Evolutionary conservation across 2,329 filamentous ascomycete species (phyloP).

Genomic region (Dactylellina drechsleri): DNA sequence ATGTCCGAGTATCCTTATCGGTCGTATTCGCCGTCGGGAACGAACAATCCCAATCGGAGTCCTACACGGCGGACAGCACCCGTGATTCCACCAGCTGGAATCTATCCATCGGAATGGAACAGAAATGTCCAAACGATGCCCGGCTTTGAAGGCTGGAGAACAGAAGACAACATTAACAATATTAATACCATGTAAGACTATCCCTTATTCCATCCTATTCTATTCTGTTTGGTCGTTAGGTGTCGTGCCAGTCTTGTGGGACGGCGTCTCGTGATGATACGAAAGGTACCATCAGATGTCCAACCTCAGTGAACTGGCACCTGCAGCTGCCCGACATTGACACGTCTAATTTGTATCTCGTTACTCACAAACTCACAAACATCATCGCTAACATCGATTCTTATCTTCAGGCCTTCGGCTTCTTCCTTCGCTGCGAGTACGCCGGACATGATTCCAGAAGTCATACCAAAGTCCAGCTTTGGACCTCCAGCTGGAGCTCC

Average conservation of each 20-base stretch:
- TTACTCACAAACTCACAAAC: constrained; percentile 14
- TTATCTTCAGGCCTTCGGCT: constrained; percentile 1
- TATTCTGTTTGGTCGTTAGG: not conserved
- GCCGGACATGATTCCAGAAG: constrained; percentile 42
- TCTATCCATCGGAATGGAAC: constrained; percentile 33
- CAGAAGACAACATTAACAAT: not conserved
- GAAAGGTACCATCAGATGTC: constrained; percentile 38
- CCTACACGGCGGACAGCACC: constrained; percentile 35
- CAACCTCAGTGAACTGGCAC: not conserved
- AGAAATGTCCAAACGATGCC: constrained; percentile 31
- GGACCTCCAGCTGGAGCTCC: not conserved
- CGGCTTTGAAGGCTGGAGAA: constrained; percentile 43
- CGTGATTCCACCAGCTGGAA: constrained; percentile 20
- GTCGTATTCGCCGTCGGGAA: constrained; percentile 33
- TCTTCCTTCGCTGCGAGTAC: constrained; percentile 6
- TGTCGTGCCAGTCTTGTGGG: not conserved
- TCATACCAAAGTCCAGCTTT: constrained; percentile 19
- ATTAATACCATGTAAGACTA: constrained; percentile 15
- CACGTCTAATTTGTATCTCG: constrained; percentile 39
- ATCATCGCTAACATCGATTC: constrained; percentile 31
- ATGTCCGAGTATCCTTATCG: constrained; percentile 50
- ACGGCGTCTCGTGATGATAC: constrained; percentile 4
- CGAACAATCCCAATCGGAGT: constrained; percentile 28
- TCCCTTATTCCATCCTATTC: not conserved
- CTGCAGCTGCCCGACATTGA: constrained; percentile 35